Evolutionary conservation across 176 grass and related monocot species (phyloP), one percentile per base, ranked within the genome.

Genomic region (Carex kokanica): DNA sequence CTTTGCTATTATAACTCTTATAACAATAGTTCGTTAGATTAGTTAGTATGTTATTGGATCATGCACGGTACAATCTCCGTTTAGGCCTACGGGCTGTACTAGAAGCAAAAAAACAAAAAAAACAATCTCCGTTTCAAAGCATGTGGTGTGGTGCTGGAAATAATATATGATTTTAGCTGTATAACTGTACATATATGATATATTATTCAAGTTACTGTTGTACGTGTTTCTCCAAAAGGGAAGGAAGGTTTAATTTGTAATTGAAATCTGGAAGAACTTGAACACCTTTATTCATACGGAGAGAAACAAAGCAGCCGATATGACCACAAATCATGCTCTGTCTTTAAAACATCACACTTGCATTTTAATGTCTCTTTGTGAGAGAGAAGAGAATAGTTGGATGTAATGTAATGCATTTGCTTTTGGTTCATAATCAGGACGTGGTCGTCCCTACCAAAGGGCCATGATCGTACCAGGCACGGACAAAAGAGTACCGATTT

Each of bases 401-500:
- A 68, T 68, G 45, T 49, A 49, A 49, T 61, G 59, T 61, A 61
- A 61, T 24, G 59, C 59, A 47, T 74, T 74, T 20, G 24, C 23
- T 49, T 74, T 47, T 23, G 69, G 49, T 25, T 51, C 9, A 49
- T 3, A 51, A 23, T 23, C 9, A 18, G 38, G 69, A 49, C 70
- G n/a, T 23, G 69, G 38, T 20, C 40, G 66, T 74, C 70, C 41
- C 41, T 74, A 74, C 70, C 38, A 70, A n/a, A 0, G 8, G 79
- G 58, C 59, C 79, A 43, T 20, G 59, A 40, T 81, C 79, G 79
- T 81, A 81, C 79, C 58, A 15, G 23, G 15, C 53, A 59, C 12
- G 60, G 78, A 81, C 79, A 63, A 64, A 81, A 64, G 79, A 81
- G 79, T 81, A 81, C 79, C 79, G 57, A 62, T 81, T 62, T 62